phyloP scores from a whole-genome alignment of 2,329 filamentous ascomycete species.

The Geosmithia morbida region DNA sequence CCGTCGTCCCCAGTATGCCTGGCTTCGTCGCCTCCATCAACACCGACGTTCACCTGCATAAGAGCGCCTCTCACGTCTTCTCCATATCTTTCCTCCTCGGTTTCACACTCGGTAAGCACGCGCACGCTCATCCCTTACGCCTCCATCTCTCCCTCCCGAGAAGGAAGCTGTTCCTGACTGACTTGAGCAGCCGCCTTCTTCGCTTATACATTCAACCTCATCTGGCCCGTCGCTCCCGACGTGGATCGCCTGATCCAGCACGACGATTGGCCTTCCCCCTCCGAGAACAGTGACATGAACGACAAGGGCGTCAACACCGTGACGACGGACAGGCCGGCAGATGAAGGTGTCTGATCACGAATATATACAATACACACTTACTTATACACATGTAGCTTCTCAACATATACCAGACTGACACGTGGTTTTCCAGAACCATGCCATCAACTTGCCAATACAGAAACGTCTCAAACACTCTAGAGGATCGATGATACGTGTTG shows the following conservation, averaged over 20 bases:
- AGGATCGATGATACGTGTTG: too few relatives aligned
- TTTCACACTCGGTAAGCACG: not conserved
- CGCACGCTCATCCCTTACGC: not conserved
- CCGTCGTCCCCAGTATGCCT: slow-evolving; percentile 12
- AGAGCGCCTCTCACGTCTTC: slow-evolving; percentile 1
- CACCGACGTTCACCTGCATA: slow-evolving; percentile 2
- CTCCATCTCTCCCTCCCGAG: too few relatives aligned
- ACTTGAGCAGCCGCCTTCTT: not conserved
- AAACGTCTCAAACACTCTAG: too few relatives aligned
- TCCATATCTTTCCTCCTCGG: not conserved
- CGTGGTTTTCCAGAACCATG: too few relatives aligned
- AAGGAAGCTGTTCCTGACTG: too few relatives aligned
- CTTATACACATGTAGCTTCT: not conserved
- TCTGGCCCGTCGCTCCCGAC: not conserved
- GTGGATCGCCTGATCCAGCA: not conserved
- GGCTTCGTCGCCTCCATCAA: slow-evolving; percentile 8
- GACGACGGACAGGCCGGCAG: not conserved
- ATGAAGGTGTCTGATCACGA: not conserved
- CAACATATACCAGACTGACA: too few relatives aligned
- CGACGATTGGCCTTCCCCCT: not conserved
- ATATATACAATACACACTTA: too few relatives aligned
- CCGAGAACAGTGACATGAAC: not conserved
- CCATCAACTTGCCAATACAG: too few relatives aligned
- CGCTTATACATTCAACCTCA: not conserved
- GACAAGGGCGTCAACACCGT: not conserved